These are phyloP conservation scores for Udeniomyces megalosporus DNA, from an alignment of 768 basidiomycete genomes.

Conservation along the genomic window DNA sequence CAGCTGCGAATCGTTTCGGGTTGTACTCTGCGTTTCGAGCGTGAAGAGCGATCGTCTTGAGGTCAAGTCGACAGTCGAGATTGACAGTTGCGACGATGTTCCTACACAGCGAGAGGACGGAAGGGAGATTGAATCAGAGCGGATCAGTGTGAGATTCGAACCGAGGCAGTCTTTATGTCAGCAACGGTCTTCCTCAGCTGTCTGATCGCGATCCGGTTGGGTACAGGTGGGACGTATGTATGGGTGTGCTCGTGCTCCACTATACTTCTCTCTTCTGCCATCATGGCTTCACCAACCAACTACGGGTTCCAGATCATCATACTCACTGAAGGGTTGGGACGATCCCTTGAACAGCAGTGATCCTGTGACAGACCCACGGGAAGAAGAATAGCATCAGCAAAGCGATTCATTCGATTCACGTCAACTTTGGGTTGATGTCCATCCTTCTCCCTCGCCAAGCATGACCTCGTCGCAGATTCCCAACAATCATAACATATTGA, in stretches of 20 bases:
- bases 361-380: slow-evolving; percentile 24
- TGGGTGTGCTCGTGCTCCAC: background rate
- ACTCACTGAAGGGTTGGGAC: slow-evolving; percentile 86
- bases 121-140: background rate
- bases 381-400: background rate
- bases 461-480: no score
- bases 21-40: slow-evolving; percentile 99
- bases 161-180: slow-evolving; percentile 1
- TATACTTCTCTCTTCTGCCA: background rate
- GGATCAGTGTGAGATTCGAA: background rate
- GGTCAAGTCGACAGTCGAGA: slow-evolving; percentile 83
- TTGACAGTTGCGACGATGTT: slow-evolving; percentile 99
- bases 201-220: no score
- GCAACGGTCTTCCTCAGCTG: background rate
- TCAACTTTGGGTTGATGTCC: no score
- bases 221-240: no score
- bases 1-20: slow-evolving; percentile 99
- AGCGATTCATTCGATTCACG: no score
- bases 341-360: slow-evolving; percentile 92
- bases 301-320: slow-evolving; percentile 5
- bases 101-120: slow-evolving; percentile 20
- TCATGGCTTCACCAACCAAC: background rate
- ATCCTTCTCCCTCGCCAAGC: no score
- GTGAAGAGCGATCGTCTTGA: slow-evolving; percentile 96
- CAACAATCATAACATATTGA: no score